These are phyloP conservation scores for Triangularia setosa DNA, from an alignment of 2,329 filamentous ascomycete genomes.

Conservation along the genomic window DNA sequence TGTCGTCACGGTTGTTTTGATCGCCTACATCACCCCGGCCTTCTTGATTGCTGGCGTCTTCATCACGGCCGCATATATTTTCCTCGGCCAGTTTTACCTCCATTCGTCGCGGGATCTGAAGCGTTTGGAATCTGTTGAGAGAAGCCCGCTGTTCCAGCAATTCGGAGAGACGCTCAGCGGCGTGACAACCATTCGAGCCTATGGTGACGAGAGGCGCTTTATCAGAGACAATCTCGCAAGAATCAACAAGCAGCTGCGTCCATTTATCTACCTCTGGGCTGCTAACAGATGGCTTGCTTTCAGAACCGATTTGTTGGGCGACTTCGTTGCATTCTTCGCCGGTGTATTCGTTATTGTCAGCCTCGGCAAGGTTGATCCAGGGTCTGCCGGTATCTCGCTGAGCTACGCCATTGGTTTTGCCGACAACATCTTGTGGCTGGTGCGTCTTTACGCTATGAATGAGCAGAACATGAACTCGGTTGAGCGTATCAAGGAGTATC, in stretches of 20 bases:
- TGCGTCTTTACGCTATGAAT: conserved; percentile 87
- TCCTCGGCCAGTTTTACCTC: conserved; percentile 84
- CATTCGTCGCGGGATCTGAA: conserved; percentile 93
- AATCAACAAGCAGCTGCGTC: conserved; percentile 87
- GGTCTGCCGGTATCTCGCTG: conserved; percentile 86
- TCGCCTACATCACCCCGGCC: conserved; percentile 81
- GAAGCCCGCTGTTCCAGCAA: conserved; percentile 94
- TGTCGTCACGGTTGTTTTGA: conserved; percentile 80
- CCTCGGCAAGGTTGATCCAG: conserved; percentile 79
- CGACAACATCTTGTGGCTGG: conserved; percentile 94
- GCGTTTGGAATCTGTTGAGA: conserved; percentile 86
- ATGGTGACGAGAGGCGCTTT: conserved; percentile 89
- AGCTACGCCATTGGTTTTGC: conserved; percentile 97
- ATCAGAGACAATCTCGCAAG: conserved; percentile 83
- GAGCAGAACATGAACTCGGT: conserved; percentile 99
- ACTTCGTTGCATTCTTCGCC: conserved; percentile 88
- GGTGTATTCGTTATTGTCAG: conserved; percentile 86
- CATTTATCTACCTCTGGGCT: conserved; percentile 95
- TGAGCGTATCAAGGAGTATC: conserved; percentile 94
- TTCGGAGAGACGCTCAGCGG: conserved; percentile 94
- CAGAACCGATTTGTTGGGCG: conserved; percentile 84
- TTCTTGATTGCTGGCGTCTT: conserved; percentile 85
- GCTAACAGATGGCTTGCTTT: conserved; percentile 96
- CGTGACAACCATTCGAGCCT: conserved; percentile 94
- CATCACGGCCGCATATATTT: conserved; percentile 77